These are phyloP conservation scores for Penstemon newberryi DNA, from an alignment of 257 asterid species.

Conservation along the genomic window DNA sequence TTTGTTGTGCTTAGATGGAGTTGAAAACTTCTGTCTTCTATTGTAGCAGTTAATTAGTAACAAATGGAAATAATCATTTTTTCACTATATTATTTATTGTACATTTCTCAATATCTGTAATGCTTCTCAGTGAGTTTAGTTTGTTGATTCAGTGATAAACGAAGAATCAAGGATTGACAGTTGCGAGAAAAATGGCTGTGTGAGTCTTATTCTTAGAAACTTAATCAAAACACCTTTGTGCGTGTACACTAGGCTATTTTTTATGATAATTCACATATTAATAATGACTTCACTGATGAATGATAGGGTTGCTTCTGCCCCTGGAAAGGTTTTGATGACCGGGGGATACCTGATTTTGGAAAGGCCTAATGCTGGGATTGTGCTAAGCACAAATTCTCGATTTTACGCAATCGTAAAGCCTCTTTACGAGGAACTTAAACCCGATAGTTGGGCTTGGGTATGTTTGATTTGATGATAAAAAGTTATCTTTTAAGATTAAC, in stretches of 20 bases:
- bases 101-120: too few species aligned
- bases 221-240: background rate
- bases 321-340: constrained; percentile 97
- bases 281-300: constrained; percentile 32
- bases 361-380: constrained; percentile 98
- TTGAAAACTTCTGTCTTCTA: too few species aligned
- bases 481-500: constrained; percentile 11
- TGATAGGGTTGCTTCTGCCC: constrained; percentile 91
- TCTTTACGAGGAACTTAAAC: constrained; percentile 55
- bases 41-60: too few species aligned
- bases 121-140: too few species aligned
- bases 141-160: background rate
- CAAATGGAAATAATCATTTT: too few species aligned
- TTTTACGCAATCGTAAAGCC: constrained; percentile 92
- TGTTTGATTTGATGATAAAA: constrained; percentile 25
- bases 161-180: constrained; percentile 11
- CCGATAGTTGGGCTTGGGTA: constrained; percentile 94
- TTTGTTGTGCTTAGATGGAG: too few species aligned
- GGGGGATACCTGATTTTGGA: constrained; percentile 96
- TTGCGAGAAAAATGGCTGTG: constrained; percentile 49
- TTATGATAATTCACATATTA: constrained; percentile 22
- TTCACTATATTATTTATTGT: too few species aligned
- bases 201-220: constrained; percentile 32
- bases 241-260: background rate
- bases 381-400: constrained; percentile 93